Evolutionary conservation across 106 monocot genomes (phyloP), one percentile per base, ranked within the genome.

Genomic region (Dioscorea alata): DNA sequence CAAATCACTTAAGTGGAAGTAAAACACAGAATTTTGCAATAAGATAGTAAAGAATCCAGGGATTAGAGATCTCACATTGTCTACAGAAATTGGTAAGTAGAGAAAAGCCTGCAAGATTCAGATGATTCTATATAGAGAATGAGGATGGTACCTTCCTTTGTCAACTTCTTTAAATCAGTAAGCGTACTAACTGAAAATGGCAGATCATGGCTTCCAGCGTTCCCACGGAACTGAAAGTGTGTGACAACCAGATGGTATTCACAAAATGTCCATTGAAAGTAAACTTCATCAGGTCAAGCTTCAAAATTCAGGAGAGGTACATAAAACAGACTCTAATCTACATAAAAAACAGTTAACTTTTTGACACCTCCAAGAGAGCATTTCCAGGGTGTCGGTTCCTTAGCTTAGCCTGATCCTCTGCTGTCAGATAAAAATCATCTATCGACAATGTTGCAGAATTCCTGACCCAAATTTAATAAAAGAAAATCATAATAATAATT

Each of bases 141-240:
- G 10, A 68, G 54, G 49, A 53, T 12, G 24, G 52, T 81, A 93
- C 97, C 86, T 87, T 82, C 52, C 73, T 99, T 81, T 65, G 92
- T 92, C 57, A 92, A 56, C 62, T 83, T 79, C 31, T 23, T 83
- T 54, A 99, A 67, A 49, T 71, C 62, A 54, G 84, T 68, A 9
- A 99, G 81, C 1, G 89, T 99, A 5, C 92, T 83, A 61, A 99
- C 35, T 42, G 89, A 90, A 72, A 99, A 85, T 51, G 66, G 80
- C 67, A 99, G 75, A 66, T 99, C 97, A 71, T 99, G 97, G 72
- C 89, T 99, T 81, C 97, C 97, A 8, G 97, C 97, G 81, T 99
- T 99, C 28, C 97, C 97, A 59, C 97, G 97, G 61, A 89, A 76
- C 97, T 97, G 76, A 65, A 84, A 75, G 42, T 69, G 12, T 50